phyloP scores from a whole-genome alignment of 768 basidiomycete genomes.

The Sarcodon sp. region DNA sequence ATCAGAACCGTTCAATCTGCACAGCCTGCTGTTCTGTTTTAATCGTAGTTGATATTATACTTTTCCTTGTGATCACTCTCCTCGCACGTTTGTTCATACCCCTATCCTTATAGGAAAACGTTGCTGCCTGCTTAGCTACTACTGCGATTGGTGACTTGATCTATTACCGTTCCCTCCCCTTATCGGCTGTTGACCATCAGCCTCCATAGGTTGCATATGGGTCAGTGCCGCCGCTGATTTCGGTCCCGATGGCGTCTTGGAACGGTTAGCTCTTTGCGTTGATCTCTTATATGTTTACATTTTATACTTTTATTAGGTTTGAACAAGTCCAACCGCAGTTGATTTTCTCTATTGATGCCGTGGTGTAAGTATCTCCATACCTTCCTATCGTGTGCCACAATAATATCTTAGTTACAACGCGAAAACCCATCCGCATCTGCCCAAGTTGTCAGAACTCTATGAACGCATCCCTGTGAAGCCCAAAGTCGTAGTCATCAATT shows the following conservation, averaged over 20 bases:
- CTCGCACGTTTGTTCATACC: background rate
- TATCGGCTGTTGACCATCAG: background rate
- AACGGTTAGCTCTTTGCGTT: slow-evolving; percentile 32
- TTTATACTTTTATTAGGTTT: slow-evolving; percentile 31
- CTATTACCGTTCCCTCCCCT: background rate
- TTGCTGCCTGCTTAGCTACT: slow-evolving; percentile 53
- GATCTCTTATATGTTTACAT: background rate
- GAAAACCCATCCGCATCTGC: slow-evolving; percentile 52
- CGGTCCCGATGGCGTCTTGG: slow-evolving; percentile 64
- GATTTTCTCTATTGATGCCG: slow-evolving; percentile 61
- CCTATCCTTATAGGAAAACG: slow-evolving; percentile 40
- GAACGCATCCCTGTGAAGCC: slow-evolving; percentile 22
- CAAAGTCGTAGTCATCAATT: slow-evolving; percentile 41
- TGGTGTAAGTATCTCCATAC: slow-evolving; percentile 35
- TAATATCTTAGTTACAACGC: slow-evolving; percentile 44
- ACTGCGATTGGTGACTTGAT: slow-evolving; percentile 37
- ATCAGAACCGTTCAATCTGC: slow-evolving; percentile 6
- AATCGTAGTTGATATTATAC: background rate
- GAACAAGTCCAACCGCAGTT: slow-evolving; percentile 69
- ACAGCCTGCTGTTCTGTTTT: slow-evolving; percentile 1
- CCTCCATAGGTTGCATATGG: slow-evolving; percentile 49
- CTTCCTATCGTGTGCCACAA: background rate
- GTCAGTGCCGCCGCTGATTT: slow-evolving; percentile 77
- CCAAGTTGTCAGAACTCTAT: slow-evolving; percentile 46
- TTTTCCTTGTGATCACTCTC: background rate